Conservation (phyloP, 352 stramenopile species). For the Globisporangium irregulare region DNA sequence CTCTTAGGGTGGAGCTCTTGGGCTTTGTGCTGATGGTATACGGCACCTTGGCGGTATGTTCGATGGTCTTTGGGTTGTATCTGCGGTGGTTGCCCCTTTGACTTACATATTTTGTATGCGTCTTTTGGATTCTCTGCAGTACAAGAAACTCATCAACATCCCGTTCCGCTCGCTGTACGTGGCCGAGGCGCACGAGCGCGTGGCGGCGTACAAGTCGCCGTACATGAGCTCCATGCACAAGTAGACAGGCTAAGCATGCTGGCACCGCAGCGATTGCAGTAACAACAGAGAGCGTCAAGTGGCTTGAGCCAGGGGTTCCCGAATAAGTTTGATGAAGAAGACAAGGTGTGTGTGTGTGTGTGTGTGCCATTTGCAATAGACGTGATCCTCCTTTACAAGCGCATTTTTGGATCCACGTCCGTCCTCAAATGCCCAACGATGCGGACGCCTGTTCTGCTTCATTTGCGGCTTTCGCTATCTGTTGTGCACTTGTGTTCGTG, state of each 20-base stretch:
- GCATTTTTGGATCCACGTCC: too few relatives aligned
- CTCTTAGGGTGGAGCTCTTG: slow-evolving; percentile 58
- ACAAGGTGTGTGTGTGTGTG: too few relatives aligned
- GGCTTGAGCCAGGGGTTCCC: too few relatives aligned
- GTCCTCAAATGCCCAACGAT: too few relatives aligned
- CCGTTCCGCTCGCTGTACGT: slow-evolving; percentile 47
- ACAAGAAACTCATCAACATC: slow-evolving; percentile 76
- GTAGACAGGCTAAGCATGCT: slow-evolving; percentile 19
- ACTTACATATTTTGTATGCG: slow-evolving; percentile 5
- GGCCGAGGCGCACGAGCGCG: slow-evolving; percentile 40
- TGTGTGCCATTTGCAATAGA: too few relatives aligned
- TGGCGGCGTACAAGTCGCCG: slow-evolving; percentile 53
- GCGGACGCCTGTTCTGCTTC: too few relatives aligned
- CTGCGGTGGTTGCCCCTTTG: neutral
- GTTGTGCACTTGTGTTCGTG: too few relatives aligned
- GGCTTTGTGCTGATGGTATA: slow-evolving; percentile 81
- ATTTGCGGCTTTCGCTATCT: too few relatives aligned
- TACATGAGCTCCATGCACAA: slow-evolving; percentile 81
- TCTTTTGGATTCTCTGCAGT: slow-evolving; percentile 31
- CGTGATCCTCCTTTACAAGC: too few relatives aligned
- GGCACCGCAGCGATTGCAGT: too few relatives aligned
- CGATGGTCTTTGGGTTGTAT: neutral
- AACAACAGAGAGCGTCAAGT: neutral
- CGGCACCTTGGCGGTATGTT: slow-evolving; percentile 68
- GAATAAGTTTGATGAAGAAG: too few relatives aligned